Percentiles rank a stretch among this genome's conserved stretches.
These are phyloP conservation scores for Ophiocordyceps polyrhachis-furcata DNA, from an alignment of 2,329 filamentous ascomycete species.

Conservation along the genomic window DNA sequence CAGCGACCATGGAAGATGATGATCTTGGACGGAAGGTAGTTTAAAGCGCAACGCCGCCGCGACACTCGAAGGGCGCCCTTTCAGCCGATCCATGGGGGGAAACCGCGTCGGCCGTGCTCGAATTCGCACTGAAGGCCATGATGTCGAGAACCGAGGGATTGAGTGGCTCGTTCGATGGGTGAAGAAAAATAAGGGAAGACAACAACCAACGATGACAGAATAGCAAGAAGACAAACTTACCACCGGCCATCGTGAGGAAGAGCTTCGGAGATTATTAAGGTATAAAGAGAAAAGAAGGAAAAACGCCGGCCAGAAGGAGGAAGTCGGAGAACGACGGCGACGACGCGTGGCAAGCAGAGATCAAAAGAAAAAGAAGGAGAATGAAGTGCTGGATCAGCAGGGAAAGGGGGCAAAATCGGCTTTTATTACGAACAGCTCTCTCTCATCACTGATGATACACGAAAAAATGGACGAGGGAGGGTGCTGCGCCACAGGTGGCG, in stretches of 20 bases:
- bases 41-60: no score
- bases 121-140: not conserved
- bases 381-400: constrained; percentile 12
- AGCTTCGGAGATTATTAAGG: constrained; percentile 5
- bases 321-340: not conserved
- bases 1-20: no score
- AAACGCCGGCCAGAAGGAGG: not conserved
- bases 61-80: no score
- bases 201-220: not conserved
- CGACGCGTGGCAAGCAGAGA: not conserved
- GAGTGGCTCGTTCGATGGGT: no score
- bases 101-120: not conserved
- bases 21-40: no score
- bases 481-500: not conserved
- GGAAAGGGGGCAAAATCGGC: constrained; percentile 17
- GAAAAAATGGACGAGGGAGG: not conserved
- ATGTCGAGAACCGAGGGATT: not conserved
- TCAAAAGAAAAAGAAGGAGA: not conserved
- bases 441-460: no score
- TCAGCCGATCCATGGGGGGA: not conserved
- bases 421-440: not conserved
- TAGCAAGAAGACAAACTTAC: constrained; percentile 16
- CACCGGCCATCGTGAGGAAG: constrained; percentile 24
- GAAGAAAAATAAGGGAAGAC: not conserved
- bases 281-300: constrained; percentile 8